A percentile compares a stretch with the other conserved stretches of the same genome.
These are phyloP conservation scores for Leucosporidium scottii DNA, from an alignment of 768 basidiomycete species.

Conservation along the genomic window DNA sequence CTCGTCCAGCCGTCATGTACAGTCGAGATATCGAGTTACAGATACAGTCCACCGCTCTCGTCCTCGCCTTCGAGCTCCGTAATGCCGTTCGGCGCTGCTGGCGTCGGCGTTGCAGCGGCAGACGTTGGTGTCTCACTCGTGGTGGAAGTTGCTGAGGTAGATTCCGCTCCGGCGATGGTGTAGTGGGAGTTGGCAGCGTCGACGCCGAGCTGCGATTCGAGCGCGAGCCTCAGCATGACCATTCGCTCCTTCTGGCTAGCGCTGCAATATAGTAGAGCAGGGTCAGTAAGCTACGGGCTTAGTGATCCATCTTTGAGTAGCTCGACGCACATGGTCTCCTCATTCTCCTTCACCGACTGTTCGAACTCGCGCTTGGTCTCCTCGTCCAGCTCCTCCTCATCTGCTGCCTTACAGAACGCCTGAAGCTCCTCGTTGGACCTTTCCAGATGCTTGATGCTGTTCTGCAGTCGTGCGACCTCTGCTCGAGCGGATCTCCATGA, in stretches of 20 bases:
- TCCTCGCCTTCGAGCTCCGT: background rate
- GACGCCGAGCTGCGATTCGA: constrained; percentile 27
- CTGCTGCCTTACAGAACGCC: background rate
- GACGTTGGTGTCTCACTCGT: background rate
- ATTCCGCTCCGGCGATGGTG: background rate
- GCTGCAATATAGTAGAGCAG: constrained; percentile 1
- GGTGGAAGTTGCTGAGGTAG: background rate
- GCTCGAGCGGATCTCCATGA: background rate
- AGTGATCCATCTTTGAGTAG: background rate
- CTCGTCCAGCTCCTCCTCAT: constrained; percentile 6
- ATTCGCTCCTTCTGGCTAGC: constrained; percentile 22
- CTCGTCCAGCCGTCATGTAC: too few relatives aligned
- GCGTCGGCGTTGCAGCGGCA: background rate
- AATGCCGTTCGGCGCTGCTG: background rate
- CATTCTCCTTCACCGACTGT: constrained; percentile 17
- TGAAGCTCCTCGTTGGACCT: constrained; percentile 22
- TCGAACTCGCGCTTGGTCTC: constrained; percentile 13
- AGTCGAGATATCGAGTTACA: background rate
- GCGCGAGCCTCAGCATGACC: constrained; percentile 20
- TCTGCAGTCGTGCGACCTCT: constrained; percentile 27
- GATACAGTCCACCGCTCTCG: background rate
- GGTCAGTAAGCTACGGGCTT: too few relatives aligned
- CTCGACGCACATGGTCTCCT: constrained; percentile 24
- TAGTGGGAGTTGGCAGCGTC: constrained; percentile 29
- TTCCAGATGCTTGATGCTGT: constrained; percentile 24